phyloP scores from a whole-genome alignment of 108 stramenopile species.

The Cyclostephanos tholiformis region DNA sequence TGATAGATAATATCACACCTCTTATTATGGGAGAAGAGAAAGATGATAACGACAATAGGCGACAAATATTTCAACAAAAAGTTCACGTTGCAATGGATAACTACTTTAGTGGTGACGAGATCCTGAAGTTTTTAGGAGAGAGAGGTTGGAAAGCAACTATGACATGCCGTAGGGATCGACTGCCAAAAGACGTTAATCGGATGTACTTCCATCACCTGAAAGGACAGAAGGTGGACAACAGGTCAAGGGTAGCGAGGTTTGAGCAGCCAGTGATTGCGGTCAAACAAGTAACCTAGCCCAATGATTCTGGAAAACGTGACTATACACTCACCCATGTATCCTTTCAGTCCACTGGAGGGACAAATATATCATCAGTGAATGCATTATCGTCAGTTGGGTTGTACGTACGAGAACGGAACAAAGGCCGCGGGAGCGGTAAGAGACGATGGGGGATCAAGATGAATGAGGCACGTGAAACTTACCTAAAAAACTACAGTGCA shows the following conservation, averaged over 20 bases:
- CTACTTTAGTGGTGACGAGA: too few relatives aligned
- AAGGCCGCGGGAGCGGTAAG: constrained; percentile 3
- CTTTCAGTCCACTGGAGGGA: constrained; percentile 20
- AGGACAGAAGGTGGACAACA: background rate
- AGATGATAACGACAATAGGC: too few relatives aligned
- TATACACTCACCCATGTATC: constrained; percentile 14
- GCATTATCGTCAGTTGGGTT: background rate
- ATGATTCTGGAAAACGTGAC: background rate
- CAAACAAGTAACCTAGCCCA: background rate
- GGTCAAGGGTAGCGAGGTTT: constrained; percentile 27
- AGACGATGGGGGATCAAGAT: constrained; percentile 16
- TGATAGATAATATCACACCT: too few relatives aligned
- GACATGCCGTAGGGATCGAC: background rate
- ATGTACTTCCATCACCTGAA: background rate
- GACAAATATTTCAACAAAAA: too few relatives aligned
- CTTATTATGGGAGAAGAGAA: too few relatives aligned
- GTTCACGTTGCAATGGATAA: too few relatives aligned
- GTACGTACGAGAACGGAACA: constrained; percentile 2
- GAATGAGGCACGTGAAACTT: constrained; percentile 12
- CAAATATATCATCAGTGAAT: constrained; percentile 25
- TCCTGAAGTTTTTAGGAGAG: too few relatives aligned
- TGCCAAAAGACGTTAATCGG: background rate
- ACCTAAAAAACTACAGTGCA: constrained; percentile 5
- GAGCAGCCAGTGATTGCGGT: constrained; percentile 28
- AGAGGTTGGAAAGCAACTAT: too few relatives aligned